Base-by-base conservation (phyloP, 768 basidiomycete genomes). In the Kwoniella shandongensis region DNA sequence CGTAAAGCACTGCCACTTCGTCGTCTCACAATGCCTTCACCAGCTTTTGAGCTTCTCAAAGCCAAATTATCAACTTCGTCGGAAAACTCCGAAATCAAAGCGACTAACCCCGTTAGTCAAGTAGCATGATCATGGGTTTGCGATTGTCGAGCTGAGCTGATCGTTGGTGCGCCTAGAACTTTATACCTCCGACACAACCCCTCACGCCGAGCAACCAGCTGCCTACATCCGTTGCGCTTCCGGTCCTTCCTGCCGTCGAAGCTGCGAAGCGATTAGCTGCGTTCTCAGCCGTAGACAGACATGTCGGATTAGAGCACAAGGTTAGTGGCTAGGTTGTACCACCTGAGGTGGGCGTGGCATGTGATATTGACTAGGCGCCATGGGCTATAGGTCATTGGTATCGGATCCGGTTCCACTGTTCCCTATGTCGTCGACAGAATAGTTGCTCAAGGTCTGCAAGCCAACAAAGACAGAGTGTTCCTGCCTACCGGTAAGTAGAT, bases 391-490 rank as follows among this genome's bases (percentile, higher is more conserved):
- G 67, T 79, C 29, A 76, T 80, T 30, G 79, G 79, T 13, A 78
- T 80, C 20, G 79, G 79, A 38, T 73, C 71, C 5, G 77, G 77
- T 7, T 74, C 91, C 7, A 97, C 92, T 1, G 92, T 97, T 0
- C 91, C 91, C 2, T 99, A 94, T 70, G 92, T 98, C 49, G 92
- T 99, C 22, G 92, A 99, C 65, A 83, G 92, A 50, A 93, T 99
- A 54, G 82, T 91, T 11, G 82, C 87, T 60, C 91, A 96, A 75
- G 92, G 91, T 1, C 60, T 69, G 13, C 84, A 83, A 30, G 79
- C 82, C 12, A 99, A 99, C 80, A 82, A 82, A 69, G 81, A 83
- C 20, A 84, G 94, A 23, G 83, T 93, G 5, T 96, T 96, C 77
- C 84, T 96, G 54, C 91, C 92, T 4, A 94, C 91, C 3, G 89